Base-by-base conservation (phyloP, 768 basidiomycete species). In the Pisolithus microcarpus region DNA sequence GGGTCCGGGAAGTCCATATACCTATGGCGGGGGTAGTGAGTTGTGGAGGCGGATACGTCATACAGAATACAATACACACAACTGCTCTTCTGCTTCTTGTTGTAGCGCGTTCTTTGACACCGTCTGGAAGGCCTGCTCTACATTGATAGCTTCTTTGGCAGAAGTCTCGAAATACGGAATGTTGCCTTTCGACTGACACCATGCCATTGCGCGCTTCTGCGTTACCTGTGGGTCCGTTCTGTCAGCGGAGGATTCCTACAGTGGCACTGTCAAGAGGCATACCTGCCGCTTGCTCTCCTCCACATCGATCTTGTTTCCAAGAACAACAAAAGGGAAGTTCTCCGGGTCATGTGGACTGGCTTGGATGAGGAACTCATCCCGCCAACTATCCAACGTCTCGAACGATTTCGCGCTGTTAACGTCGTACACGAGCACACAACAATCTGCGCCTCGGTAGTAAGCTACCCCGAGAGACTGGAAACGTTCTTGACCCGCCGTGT, bases 301-400 rank as follows among this genome's bases (percentile, higher is more conserved):
- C 62, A 97, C 91, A 67, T 99, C 96, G 67, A 99, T 95, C 91
- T 99, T 99, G 75, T 99, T 99, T n/a, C 96, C 96, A 53, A 99
- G 73, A 11, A 99, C 95, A 50, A 99, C 94, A 63, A 99, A 99
- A 6, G 96, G 96, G 70, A 99, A 99, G 75, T 97, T 97, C 78
- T 98, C 96, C 38, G 96, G 94, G 69, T 98, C 95, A 66, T 95
- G 92, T 42, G 96, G 96, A 65, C 91, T 93, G 10, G 96, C 96
- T 74, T 99, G 88, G 61, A 99, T 96, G 60, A 99, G 81, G 72
- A 99, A 99, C 70, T 99, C 96, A 70, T 99, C 96, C 54, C 96
- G 80, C 96, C 96, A 99, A 65, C 92, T 94, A 71, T 98, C 96
- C 44, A 99, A 79, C 24, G 95, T 94, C 72, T 99, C 96, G 59